Evolutionary conservation across 352 stramenopile genomes (phyloP).

Genomic region (Pythium periplocum): DNA sequence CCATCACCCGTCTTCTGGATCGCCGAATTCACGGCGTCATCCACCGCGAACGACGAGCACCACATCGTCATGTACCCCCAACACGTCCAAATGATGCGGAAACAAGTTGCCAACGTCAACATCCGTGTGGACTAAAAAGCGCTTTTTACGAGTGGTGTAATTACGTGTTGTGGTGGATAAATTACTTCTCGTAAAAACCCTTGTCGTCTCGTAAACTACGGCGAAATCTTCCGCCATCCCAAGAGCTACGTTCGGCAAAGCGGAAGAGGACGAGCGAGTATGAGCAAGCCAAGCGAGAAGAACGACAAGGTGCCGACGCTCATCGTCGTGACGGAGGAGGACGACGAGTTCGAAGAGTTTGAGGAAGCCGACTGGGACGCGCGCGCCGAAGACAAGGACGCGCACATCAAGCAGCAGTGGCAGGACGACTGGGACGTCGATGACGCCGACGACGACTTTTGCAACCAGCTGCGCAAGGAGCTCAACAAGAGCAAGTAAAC

Average conservation of each 20-base stretch:
- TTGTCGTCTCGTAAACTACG: too few species aligned
- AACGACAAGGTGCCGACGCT: conserved; percentile 62
- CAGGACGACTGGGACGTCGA: conserved; percentile 93
- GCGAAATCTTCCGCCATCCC: too few species aligned
- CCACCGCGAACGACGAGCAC: background rate
- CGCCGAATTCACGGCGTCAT: background rate
- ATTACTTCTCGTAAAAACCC: conserved; percentile 3
- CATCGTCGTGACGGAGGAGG: conserved; percentile 81
- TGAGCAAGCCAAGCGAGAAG: conserved; percentile 13
- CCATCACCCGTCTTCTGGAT: background rate
- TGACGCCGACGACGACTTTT: conserved; percentile 91
- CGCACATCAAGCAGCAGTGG: conserved; percentile 87
- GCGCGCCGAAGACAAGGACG: conserved; percentile 73
- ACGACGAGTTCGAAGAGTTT: conserved; percentile 89
- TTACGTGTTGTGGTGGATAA: conserved; percentile 1
- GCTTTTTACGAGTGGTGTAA: background rate
- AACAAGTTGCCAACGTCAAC: conserved; percentile 14
- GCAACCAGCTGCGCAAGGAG: conserved; percentile 88
- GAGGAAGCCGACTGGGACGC: conserved; percentile 76
- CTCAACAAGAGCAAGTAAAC: conserved; percentile 79
- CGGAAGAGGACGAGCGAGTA: background rate
- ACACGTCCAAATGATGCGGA: too few species aligned
- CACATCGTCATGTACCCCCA: background rate
- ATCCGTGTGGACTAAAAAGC: background rate
- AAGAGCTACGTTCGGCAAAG: too few species aligned